Base-by-base conservation (phyloP, 2,329 filamentous ascomycete species). In the Venturiaceae sp. region DNA sequence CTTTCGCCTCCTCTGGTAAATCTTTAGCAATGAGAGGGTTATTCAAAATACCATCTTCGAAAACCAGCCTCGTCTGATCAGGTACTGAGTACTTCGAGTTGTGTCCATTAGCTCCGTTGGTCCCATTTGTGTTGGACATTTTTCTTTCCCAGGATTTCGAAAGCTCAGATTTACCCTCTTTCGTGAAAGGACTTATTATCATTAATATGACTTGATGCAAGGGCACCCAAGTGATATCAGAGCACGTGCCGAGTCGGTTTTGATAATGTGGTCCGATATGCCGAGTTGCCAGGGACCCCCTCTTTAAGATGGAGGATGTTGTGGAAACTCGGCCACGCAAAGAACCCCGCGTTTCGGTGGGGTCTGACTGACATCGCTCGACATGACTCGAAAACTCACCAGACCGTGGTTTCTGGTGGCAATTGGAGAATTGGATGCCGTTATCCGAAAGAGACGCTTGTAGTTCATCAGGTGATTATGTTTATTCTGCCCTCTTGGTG, bases 41-140 rank as follows among this genome's bases (percentile, higher is more conserved):
- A 3, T 69, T 65, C 13, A 79, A 58, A 26, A 79, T 74, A 11
- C 75, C 75, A n/a, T 74, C 61, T 5, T 67, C 56, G 37, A 68
- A 63, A 1, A 72, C 34, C 11, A 60, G 55, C 46, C 64, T 58
- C 1, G 70, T 62, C 52, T 67, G 65, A 8, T 57, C n/a, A 1
- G 68, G 68, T 9, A 71, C 62, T 0, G 67, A 69, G 55, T 71
- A 71, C 16, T 30, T 13, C 14, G 37, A 21, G n/a, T 41, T 3
- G 7, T 2, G 8, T 21, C 36, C 54, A 8, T 46, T 47, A 6
- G 54, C 46, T 3, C 26, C 54, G n/a, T 28, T 57, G 14, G 21
- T 57, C 4, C 11, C 47, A 52, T 52, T 5, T 21, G 5, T 44
- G 4, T 3, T 23, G 14, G n/a, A n/a, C n/a, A n/a, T n/a, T 39